A percentile compares a stretch with the other conserved stretches of the same genome.
These are phyloP conservation scores for Vicia sativa DNA, from an alignment of 306 rosid genomes.

Conservation along the genomic window DNA sequence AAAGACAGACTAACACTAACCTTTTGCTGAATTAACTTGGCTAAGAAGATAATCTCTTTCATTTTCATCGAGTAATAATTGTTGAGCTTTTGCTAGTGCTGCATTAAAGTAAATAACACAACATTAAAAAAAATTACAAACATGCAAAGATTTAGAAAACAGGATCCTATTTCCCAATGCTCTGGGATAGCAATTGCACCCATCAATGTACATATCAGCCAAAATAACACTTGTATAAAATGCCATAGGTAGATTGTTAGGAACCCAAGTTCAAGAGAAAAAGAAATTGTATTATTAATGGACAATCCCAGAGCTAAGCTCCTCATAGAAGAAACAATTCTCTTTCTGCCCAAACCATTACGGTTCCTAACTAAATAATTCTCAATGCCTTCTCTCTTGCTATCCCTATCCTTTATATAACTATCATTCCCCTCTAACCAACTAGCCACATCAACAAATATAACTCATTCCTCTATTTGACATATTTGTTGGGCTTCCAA, in stretches of 20 bases:
- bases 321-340: too few species aligned
- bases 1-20: conserved; percentile 47
- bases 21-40: conserved; percentile 93
- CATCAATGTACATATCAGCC: conserved; percentile 11
- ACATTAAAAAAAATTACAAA: conserved; percentile 26
- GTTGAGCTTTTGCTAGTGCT: conserved; percentile 98
- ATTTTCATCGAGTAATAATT: conserved; percentile 85
- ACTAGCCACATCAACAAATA: too few species aligned
- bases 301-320: too few species aligned
- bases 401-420: too few species aligned
- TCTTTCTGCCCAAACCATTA: too few species aligned
- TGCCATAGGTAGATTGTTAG: conserved; percentile 2
- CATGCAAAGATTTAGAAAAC: conserved; percentile 16
- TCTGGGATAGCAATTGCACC: conserved; percentile 6
- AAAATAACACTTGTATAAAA: conserved; percentile 13
- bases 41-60: conserved; percentile 88
- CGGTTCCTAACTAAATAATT: too few species aligned
- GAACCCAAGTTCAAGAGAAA: too few species aligned
- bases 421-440: too few species aligned
- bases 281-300: too few species aligned
- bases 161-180: conserved; percentile 20
- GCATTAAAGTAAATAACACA: conserved; percentile 47
- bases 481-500: too few species aligned
- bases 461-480: too few species aligned
- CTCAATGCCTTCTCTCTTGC: too few species aligned